These are phyloP conservation scores for Volvox carteri DNA, from an alignment of 163 green algal genomes.

Conservation along the genomic window DNA sequence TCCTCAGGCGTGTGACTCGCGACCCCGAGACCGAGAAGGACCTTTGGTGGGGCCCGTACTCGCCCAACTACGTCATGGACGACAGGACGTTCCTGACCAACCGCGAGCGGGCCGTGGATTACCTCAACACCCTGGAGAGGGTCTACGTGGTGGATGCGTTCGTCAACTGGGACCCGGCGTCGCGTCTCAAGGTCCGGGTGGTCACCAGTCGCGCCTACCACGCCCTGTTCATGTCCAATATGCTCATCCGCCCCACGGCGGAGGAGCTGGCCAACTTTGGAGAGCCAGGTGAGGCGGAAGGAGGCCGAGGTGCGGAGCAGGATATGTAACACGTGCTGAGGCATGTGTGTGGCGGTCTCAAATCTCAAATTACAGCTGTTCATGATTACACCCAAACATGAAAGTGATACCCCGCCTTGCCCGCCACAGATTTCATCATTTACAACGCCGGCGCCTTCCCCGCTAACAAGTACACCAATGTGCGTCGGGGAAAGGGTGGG, in stretches of 20 bases:
- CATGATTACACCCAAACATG: no score
- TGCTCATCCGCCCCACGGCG: slow-evolving; percentile 94
- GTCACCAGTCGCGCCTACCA: slow-evolving; percentile 92
- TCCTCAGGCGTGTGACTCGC: slow-evolving; percentile 90
- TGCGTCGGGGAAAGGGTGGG: background rate
- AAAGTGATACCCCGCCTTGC: no score
- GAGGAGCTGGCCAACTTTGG: slow-evolving; percentile 93
- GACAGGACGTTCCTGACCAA: slow-evolving; percentile 89
- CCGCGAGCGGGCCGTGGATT: slow-evolving; percentile 86
- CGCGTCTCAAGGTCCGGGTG: slow-evolving; percentile 67
- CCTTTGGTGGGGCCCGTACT: slow-evolving; percentile 91
- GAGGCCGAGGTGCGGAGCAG: background rate
- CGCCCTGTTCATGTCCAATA: slow-evolving; percentile 98
- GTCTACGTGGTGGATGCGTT: slow-evolving; percentile 93
- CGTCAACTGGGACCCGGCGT: slow-evolving; percentile 87
- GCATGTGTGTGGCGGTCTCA: no score
- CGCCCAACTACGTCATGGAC: slow-evolving; percentile 93
- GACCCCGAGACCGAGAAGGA: slow-evolving; percentile 84
- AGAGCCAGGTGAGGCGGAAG: slow-evolving; percentile 65
- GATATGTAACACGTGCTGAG: no score
- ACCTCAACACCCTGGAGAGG: slow-evolving; percentile 90
- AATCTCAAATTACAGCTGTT: no score
- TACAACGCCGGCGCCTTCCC: slow-evolving; percentile 96
- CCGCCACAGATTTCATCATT: slow-evolving; percentile 77
- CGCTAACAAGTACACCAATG: slow-evolving; percentile 88